These are phyloP conservation scores for Claviceps africana DNA, from an alignment of 2,329 filamentous ascomycete species.

Conservation along the genomic window DNA sequence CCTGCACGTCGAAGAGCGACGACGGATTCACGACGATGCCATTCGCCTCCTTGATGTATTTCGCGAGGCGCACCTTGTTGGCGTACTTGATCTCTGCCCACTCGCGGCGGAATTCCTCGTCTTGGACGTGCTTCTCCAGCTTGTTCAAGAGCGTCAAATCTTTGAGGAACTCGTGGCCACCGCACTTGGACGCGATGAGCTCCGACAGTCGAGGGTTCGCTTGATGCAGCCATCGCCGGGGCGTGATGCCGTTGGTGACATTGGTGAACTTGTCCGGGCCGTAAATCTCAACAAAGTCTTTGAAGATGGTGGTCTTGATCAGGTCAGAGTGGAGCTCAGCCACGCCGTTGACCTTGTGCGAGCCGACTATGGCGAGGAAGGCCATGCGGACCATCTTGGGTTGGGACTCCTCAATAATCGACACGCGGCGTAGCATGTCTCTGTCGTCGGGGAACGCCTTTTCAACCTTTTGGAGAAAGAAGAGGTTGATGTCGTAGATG, in stretches of 20 bases:
- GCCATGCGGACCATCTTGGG: slow-evolving; percentile 99
- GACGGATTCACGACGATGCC: slow-evolving; percentile 74
- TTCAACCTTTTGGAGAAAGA: slow-evolving; percentile 84
- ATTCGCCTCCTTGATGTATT: slow-evolving; percentile 74
- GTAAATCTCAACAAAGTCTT: slow-evolving; percentile 91
- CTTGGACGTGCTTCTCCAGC: slow-evolving; percentile 69
- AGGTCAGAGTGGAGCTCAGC: slow-evolving; percentile 95
- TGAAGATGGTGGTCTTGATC: slow-evolving; percentile 99
- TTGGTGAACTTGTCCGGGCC: slow-evolving; percentile 97
- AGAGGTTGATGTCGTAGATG: slow-evolving; percentile 95
- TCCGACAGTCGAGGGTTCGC: slow-evolving; percentile 87
- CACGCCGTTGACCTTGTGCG: slow-evolving; percentile 98
- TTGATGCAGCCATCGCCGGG: slow-evolving; percentile 90
- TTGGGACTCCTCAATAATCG: slow-evolving; percentile 92
- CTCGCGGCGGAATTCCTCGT: slow-evolving; percentile 81
- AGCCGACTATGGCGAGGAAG: slow-evolving; percentile 84
- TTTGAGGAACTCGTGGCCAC: slow-evolving; percentile 72
- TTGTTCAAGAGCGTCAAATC: slow-evolving; percentile 78
- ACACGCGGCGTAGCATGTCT: slow-evolving; percentile 75
- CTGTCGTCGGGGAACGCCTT: slow-evolving; percentile 79
- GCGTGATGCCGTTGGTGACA: slow-evolving; percentile 95
- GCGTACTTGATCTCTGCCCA: slow-evolving; percentile 95
- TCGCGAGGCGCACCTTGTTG: slow-evolving; percentile 86
- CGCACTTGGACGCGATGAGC: slow-evolving; percentile 80
- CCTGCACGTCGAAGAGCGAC: slow-evolving; percentile 88